Conservation (phyloP, 2,329 filamentous ascomycete species). For the Ilyonectria sp. region DNA sequence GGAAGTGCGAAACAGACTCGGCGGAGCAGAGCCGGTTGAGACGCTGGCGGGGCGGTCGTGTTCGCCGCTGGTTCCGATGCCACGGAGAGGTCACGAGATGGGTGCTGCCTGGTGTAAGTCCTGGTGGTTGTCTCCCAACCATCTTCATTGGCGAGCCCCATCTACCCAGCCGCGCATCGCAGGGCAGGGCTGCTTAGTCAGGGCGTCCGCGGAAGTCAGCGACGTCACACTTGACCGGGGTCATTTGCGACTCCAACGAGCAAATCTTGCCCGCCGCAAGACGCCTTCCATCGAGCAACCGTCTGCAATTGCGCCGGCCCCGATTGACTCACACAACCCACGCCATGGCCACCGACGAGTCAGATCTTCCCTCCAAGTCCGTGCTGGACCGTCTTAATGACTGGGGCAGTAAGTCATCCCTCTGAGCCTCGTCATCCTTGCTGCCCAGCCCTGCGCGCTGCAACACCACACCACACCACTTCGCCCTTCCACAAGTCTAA, state of each 20-base stretch:
- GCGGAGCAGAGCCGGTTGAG: neutral
- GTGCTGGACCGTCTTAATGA: slow-evolving; percentile 56
- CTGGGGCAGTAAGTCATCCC: slow-evolving; percentile 65
- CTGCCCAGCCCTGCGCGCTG: neutral
- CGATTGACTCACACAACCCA: slow-evolving; percentile 21
- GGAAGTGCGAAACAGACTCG: no score
- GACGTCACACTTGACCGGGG: slow-evolving; percentile 20
- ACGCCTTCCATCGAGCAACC: slow-evolving; percentile 9
- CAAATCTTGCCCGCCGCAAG: slow-evolving; percentile 17
- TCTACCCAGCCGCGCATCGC: neutral
- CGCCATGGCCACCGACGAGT: slow-evolving; percentile 50
- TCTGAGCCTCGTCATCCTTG: neutral
- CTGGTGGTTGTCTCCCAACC: neutral
- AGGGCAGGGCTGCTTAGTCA: slow-evolving; percentile 9
- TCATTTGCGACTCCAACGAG: slow-evolving; percentile 17
- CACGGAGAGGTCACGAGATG: neutral
- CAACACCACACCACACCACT: slow-evolving; percentile 8
- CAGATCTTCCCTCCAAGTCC: slow-evolving; percentile 50
- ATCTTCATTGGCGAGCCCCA: no score
- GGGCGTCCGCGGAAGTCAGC: neutral
- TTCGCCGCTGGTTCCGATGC: neutral
- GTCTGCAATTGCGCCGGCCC: slow-evolving; percentile 33
- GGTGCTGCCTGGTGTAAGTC: neutral
- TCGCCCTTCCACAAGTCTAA: slow-evolving; percentile 9
- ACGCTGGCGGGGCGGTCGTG: neutral